Evolutionary conservation across 495 filamentous ascomycete genomes (phyloP).

Genomic region (Pseudoneurospora amorphoporcata): DNA sequence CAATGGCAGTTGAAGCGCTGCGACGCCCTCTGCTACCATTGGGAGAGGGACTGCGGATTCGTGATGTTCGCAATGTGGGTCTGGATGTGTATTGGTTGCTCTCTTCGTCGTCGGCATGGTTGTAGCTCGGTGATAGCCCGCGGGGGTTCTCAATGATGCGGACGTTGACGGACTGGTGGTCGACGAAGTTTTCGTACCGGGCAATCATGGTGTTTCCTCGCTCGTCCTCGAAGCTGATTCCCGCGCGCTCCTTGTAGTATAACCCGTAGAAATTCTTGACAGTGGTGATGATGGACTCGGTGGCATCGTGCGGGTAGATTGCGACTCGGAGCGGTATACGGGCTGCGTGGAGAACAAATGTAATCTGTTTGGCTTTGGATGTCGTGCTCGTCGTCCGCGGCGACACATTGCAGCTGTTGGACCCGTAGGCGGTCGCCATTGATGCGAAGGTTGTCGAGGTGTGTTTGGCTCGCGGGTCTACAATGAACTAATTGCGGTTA

Average conservation of each 20-base stretch:
- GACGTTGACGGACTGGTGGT: constrained; percentile 85
- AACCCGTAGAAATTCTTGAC: constrained; percentile 97
- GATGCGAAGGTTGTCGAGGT: background rate
- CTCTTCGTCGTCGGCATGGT: constrained; percentile 27
- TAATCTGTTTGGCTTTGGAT: constrained; percentile 75
- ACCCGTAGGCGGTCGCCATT: constrained; percentile 10
- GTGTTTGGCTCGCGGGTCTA: background rate
- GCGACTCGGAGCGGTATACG: constrained; percentile 84
- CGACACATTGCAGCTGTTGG: constrained; percentile 34
- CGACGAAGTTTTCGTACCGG: constrained; percentile 82
- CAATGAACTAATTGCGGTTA: background rate
- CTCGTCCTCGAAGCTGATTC: constrained; percentile 85
- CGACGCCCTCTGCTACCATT: constrained; percentile 60
- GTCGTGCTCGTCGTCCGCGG: constrained; percentile 31
- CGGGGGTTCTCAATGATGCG: constrained; percentile 65
- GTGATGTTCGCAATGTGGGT: constrained; percentile 55
- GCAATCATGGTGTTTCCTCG: constrained; percentile 82
- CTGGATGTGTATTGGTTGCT: constrained; percentile 51
- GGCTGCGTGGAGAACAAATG: constrained; percentile 73
- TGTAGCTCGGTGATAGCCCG: constrained; percentile 24
- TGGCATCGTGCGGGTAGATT: constrained; percentile 87
- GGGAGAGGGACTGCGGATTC: constrained; percentile 72
- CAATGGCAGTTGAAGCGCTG: constrained; percentile 54
- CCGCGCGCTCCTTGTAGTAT: constrained; percentile 47
- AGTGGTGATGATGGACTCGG: constrained; percentile 89